Percentiles rank a stretch among this genome's conserved stretches.
These are phyloP conservation scores for Blastocystis sp. DNA, from an alignment of 352 stramenopile species.

Conservation along the genomic window DNA sequence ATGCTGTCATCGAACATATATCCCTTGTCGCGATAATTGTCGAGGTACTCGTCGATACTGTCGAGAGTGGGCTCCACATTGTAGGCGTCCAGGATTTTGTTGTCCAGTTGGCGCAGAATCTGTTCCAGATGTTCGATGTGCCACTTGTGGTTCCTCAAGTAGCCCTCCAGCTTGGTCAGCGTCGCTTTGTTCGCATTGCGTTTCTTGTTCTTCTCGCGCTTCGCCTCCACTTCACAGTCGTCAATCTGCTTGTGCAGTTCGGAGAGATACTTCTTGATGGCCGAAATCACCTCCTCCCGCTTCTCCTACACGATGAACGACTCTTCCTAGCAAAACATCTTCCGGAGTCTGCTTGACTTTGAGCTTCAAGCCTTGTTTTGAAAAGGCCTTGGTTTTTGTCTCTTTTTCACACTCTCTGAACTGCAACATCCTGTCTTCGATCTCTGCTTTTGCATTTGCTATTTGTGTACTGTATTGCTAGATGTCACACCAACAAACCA, in stretches of 20 bases:
- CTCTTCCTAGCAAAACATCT: background rate
- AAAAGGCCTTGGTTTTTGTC: constrained; percentile 51
- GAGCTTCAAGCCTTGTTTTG: constrained; percentile 33
- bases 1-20: constrained; percentile 21
- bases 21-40: constrained; percentile 10
- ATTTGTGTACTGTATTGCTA: constrained; percentile 45
- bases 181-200: background rate
- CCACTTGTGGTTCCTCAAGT: constrained; percentile 41
- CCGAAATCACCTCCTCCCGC: background rate
- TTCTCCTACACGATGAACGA: constrained; percentile 22
- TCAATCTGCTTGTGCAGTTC: constrained; percentile 52
- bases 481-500: background rate
- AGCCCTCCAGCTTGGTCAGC: background rate
- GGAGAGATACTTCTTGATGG: background rate
- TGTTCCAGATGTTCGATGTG: constrained; percentile 18
- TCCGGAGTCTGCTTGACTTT: constrained; percentile 42
- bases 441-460: background rate
- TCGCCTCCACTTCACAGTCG: constrained; percentile 7
- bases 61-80: background rate
- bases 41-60: background rate
- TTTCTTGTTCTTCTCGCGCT: background rate
- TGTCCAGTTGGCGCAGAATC: constrained; percentile 16
- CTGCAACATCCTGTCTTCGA: constrained; percentile 39
- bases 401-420: constrained; percentile 54
- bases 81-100: constrained; percentile 15